phyloP scores from a whole-genome alignment of 2,329 filamentous ascomycete genomes.

The Colletotrichum eremochloae region DNA sequence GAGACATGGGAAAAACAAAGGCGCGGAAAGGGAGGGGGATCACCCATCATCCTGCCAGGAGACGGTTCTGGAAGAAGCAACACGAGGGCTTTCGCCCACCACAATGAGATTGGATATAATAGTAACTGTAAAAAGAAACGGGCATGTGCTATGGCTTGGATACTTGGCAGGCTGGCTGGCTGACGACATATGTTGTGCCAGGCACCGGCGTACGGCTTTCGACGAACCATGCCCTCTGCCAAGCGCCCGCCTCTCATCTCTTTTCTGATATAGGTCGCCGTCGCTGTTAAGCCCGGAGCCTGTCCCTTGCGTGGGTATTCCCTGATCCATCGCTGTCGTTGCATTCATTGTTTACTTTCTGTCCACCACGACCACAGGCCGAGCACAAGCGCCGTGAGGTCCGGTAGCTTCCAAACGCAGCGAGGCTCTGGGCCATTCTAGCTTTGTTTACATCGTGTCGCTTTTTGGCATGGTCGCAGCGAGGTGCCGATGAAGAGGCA shows the following conservation, averaged over 20 bases:
- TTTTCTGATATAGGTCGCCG: slow-evolving; percentile 30
- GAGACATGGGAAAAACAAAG: slow-evolving; percentile 31
- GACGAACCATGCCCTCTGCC: neutral
- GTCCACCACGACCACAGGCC: slow-evolving; percentile 1
- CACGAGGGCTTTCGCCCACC: slow-evolving; percentile 30
- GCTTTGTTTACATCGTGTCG: slow-evolving; percentile 38
- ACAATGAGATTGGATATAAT: slow-evolving; percentile 19
- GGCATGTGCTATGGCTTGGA: slow-evolving; percentile 16
- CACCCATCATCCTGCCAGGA: slow-evolving; percentile 27
- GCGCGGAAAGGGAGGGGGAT: slow-evolving; percentile 31
- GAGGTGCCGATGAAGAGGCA: slow-evolving; percentile 24
- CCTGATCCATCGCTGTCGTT: slow-evolving; percentile 25
- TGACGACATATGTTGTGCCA: slow-evolving; percentile 11
- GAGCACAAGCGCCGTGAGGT: slow-evolving; percentile 8
- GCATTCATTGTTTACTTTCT: slow-evolving; percentile 10
- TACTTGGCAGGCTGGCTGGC: slow-evolving; percentile 22
- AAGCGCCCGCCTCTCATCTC: slow-evolving; percentile 24
- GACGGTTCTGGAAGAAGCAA: slow-evolving; percentile 30
- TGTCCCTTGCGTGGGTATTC: slow-evolving; percentile 23
- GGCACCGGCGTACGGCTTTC: slow-evolving; percentile 6
- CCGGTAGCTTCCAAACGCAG: slow-evolving; percentile 22
- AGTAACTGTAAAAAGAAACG: neutral
- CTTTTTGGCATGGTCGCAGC: slow-evolving; percentile 35
- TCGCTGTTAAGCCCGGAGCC: slow-evolving; percentile 22
- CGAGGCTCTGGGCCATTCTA: slow-evolving; percentile 36